A percentile compares a stretch with the other conserved stretches of the same genome.
Conservation (phyloP, 31 red algal genomes). For the Asparagopsis taxiformis region DNA sequence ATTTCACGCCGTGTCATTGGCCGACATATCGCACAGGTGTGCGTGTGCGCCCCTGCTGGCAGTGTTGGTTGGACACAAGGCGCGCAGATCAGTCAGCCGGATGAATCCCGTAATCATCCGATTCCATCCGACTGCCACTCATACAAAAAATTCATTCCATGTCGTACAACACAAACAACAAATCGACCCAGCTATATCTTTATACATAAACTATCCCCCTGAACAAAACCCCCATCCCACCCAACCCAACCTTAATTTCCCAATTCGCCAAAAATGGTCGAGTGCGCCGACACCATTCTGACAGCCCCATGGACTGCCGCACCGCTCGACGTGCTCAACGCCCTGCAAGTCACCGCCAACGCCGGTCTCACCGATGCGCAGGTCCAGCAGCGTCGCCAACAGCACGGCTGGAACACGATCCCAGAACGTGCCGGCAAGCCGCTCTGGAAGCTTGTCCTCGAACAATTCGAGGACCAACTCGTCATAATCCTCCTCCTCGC, state of each 20-base stretch:
- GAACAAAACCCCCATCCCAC: no score
- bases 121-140: no score
- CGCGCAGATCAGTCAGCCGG: no score
- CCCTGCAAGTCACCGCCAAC: slow-evolving; percentile 30
- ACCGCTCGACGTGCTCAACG: slow-evolving; percentile 45
- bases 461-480: slow-evolving; percentile 98
- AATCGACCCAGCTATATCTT: no score
- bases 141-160: no score
- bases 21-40: no score
- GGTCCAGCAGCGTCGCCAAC: slow-evolving; percentile 48
- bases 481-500: slow-evolving; percentile 91
- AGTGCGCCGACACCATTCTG: not conserved
- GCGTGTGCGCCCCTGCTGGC: no score
- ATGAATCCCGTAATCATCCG: no score
- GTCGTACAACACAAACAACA: no score
- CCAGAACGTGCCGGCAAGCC: slow-evolving; percentile 64
- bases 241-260: no score
- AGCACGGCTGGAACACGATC: slow-evolving; percentile 78
- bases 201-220: no score
- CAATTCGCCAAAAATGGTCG: slow-evolving; percentile 20
- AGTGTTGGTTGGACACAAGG: no score
- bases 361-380: slow-evolving; percentile 68
- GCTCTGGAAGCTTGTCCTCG: slow-evolving; percentile 85
- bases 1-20: not conserved
- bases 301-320: slow-evolving; percentile 47